Evolutionary conservation across 345 rosid species (phyloP).

Genomic region (Euphorbia lathyris): DNA sequence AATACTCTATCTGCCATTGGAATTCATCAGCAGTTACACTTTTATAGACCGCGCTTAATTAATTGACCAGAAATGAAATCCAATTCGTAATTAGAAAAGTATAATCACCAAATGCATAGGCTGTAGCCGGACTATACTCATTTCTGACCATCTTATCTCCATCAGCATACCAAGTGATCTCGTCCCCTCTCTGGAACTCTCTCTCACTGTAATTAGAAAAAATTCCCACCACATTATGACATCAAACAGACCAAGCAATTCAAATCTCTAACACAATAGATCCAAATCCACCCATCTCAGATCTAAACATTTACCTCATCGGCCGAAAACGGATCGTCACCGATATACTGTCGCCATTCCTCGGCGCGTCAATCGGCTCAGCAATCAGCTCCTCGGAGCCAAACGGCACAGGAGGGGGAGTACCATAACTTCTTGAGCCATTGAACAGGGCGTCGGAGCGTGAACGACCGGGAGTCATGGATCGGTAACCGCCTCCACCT

Average conservation of each 20-base stretch:
- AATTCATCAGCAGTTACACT: conserved; percentile 3
- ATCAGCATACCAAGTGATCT: conserved; percentile 94
- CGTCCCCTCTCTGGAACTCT: conserved; percentile 94
- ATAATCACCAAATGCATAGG: conserved; percentile 85
- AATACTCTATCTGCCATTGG: conserved; percentile 72
- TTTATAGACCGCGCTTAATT: background rate
- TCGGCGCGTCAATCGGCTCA: conserved; percentile 58
- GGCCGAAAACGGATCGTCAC: conserved; percentile 98
- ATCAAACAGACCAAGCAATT: conserved; percentile 14
- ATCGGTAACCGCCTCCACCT: conserved; percentile 55
- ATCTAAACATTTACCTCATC: conserved; percentile 75
- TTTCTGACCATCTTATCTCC: conserved; percentile 89
- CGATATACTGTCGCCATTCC: conserved; percentile 83
- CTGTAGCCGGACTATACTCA: conserved; percentile 80
- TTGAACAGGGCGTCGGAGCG: conserved; percentile 52
- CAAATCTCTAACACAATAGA: conserved; percentile 30
- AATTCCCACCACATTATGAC: conserved; percentile 10
- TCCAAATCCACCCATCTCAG: conserved; percentile 43
- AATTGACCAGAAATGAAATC: background rate
- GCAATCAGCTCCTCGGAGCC: conserved; percentile 63
- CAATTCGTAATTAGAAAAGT: background rate
- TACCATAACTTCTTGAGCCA: conserved; percentile 40
- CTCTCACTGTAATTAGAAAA: conserved; percentile 61
- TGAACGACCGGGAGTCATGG: conserved; percentile 72
- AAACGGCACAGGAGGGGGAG: conserved; percentile 48